phyloP scores from a whole-genome alignment of 1,139 yeast species.

The Meyerozyma carpophila region DNA sequence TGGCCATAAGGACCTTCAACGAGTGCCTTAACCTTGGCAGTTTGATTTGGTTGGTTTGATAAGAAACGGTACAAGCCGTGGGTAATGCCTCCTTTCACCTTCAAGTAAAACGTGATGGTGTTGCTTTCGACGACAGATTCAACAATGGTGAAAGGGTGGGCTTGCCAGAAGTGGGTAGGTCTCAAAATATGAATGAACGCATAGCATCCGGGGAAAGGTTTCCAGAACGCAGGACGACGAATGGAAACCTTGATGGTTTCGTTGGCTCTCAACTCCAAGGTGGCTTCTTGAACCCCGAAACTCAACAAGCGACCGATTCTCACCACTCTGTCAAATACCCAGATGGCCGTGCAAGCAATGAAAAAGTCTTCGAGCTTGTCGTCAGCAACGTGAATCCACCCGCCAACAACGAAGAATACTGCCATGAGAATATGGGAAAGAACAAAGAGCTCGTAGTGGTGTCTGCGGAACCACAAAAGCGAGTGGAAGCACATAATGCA shows the following conservation, averaged over 20 bases:
- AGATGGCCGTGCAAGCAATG: slow-evolving; percentile 52
- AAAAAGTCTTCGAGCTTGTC: slow-evolving; percentile 43
- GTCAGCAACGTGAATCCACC: slow-evolving; percentile 52
- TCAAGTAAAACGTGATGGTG: slow-evolving; percentile 34
- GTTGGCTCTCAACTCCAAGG: slow-evolving; percentile 41
- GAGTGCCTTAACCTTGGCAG: slow-evolving; percentile 25
- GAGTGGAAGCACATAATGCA: slow-evolving; percentile 43
- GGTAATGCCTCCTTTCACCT: slow-evolving; percentile 38
- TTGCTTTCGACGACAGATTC: slow-evolving; percentile 27
- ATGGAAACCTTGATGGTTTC: slow-evolving; percentile 39
- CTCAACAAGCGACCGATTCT: slow-evolving; percentile 44
- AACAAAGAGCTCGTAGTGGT: slow-evolving; percentile 61
- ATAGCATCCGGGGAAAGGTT: slow-evolving; percentile 56
- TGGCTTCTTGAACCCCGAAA: slow-evolving; percentile 50
- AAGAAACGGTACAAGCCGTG: slow-evolving; percentile 33
- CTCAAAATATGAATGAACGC: slow-evolving; percentile 52
- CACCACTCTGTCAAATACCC: slow-evolving; percentile 56
- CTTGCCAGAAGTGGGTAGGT: slow-evolving; percentile 59
- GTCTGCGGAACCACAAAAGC: slow-evolving; percentile 46
- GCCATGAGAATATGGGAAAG: slow-evolving; percentile 55
- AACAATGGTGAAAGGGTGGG: slow-evolving; percentile 56
- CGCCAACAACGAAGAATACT: slow-evolving; percentile 48
- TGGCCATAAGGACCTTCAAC: slow-evolving; percentile 43
- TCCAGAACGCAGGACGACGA: slow-evolving; percentile 34
- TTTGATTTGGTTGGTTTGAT: slow-evolving; percentile 40